Base-by-base conservation (phyloP, 2,329 filamentous ascomycete species). In the Zasmidium citrigriseum region DNA sequence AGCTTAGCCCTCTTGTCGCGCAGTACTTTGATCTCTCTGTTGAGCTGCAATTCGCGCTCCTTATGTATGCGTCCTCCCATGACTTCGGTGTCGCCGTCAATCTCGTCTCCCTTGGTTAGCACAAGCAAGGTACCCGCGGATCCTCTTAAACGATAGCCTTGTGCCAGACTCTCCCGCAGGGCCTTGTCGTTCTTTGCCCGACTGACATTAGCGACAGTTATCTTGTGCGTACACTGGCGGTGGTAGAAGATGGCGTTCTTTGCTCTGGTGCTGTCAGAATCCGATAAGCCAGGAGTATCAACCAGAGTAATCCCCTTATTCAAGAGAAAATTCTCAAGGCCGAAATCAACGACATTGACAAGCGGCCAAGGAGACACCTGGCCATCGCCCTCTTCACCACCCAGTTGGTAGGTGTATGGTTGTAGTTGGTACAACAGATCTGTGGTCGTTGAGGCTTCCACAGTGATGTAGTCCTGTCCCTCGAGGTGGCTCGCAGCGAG, bases 241-340 rank as follows among this genome's bases (percentile, higher is more conserved):
- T 49, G 54, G 12, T 61, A 48, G 9, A 38, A 44, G 1, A 52
- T 14, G 0, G 63, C 63, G 14, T 54, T 64, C 4, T 27, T n/a
- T 2, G 22, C 44, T 9, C 66, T 60, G 25, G 57, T 62, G 4
- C 25, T 52, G 45, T 67, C 66, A 20, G 44, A 24, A 44, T 68
- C 67, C 4, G 61, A 57, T 0, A 62, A 49, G 1, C 64, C 67
- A 3, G 67, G 66, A 16, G 55, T 23, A 47, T 69, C 66, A 10
- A 68, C 41, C 3, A 69, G 53, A 11, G 46, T 51, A 21, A 69
- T 62, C 4, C 60, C 57, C 4, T 58, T 34, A 2, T 62, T 52
- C 10, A 61, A 56, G 3, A 68, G 60, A 4, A 53, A 49, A 46
- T 55, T 34, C 18, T 64, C 49, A 3, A 69, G 55, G 25, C 55